phyloP scores from a whole-genome alignment of 2,329 filamentous ascomycete species.

The Fusarium odoratissimum region DNA sequence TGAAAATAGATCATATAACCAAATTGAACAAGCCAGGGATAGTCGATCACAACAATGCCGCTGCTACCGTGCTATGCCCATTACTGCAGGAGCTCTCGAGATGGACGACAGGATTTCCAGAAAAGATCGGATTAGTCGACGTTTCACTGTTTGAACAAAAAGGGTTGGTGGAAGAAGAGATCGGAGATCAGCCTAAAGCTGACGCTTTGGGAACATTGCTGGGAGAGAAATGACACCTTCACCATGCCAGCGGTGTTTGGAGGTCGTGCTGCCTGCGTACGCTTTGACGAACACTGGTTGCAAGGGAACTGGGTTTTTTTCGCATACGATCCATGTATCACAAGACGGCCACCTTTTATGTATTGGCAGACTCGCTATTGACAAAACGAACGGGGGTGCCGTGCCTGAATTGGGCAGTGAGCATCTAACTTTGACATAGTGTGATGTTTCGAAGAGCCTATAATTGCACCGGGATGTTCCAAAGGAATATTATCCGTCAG shows the following conservation, averaged over 20 bases:
- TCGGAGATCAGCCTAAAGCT: neutral
- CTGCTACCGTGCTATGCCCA: slow-evolving; percentile 3
- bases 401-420: neutral
- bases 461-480: neutral
- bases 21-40: neutral
- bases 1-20: neutral
- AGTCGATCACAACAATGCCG: neutral
- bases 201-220: neutral
- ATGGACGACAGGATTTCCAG: neutral
- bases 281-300: neutral
- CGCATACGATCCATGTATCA: neutral
- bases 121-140: neutral
- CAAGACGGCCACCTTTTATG: neutral
- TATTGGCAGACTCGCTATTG: neutral
- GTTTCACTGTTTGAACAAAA: neutral
- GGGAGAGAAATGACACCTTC: neutral
- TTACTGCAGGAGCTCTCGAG: slow-evolving; percentile 6
- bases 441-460: neutral
- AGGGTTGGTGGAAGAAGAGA: neutral
- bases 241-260: neutral
- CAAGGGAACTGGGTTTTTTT: neutral
- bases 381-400: neutral
- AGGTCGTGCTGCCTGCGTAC: neutral
- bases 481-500: neutral
- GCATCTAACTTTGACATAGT: neutral